Percentiles rank a stretch among this genome's conserved stretches.
phyloP scores from a whole-genome alignment of 495 filamentous ascomycete species.

The Penicillium tannophilum region DNA sequence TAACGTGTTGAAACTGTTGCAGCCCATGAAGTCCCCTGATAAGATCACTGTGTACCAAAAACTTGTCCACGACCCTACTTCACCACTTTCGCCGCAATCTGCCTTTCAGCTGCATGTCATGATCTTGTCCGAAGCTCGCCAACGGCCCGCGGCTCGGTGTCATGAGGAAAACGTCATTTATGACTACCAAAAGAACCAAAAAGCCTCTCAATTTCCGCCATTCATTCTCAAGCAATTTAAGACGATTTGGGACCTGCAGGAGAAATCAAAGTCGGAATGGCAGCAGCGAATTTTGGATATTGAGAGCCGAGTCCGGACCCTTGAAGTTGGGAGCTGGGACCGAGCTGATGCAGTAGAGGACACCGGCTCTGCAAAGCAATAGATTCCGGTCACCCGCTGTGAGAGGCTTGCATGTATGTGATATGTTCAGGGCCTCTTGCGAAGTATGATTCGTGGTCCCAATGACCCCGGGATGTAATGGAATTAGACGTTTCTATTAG shows the following conservation, averaged over 20 bases:
- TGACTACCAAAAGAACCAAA: conserved; percentile 66
- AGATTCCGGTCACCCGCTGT: neutral
- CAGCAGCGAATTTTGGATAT: conserved; percentile 56
- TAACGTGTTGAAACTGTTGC: conserved; percentile 2
- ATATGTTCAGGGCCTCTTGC: too few species aligned
- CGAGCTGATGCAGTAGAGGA: conserved; percentile 69
- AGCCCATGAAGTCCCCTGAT: conserved; percentile 92
- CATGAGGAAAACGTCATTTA: conserved; percentile 84
- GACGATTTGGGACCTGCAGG: conserved; percentile 66
- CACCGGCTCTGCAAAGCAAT: conserved; percentile 53
- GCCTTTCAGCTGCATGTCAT: conserved; percentile 60
- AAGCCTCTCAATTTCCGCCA: conserved; percentile 54
- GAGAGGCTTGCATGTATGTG: neutral
- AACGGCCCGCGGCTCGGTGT: conserved; percentile 75
- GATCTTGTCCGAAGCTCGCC: conserved; percentile 78
- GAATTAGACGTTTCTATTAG: neutral
- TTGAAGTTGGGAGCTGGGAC: conserved; percentile 81
- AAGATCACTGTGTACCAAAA: conserved; percentile 88
- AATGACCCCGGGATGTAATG: neutral
- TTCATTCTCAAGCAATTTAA: conserved; percentile 71
- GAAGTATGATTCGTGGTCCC: too few species aligned
- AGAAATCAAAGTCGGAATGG: conserved; percentile 54
- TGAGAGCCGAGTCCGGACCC: conserved; percentile 51
- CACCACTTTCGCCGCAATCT: conserved; percentile 38
- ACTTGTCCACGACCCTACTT: conserved; percentile 57